Base-by-base conservation (phyloP, 129 eudicot genomes). In the Centella asiatica region DNA sequence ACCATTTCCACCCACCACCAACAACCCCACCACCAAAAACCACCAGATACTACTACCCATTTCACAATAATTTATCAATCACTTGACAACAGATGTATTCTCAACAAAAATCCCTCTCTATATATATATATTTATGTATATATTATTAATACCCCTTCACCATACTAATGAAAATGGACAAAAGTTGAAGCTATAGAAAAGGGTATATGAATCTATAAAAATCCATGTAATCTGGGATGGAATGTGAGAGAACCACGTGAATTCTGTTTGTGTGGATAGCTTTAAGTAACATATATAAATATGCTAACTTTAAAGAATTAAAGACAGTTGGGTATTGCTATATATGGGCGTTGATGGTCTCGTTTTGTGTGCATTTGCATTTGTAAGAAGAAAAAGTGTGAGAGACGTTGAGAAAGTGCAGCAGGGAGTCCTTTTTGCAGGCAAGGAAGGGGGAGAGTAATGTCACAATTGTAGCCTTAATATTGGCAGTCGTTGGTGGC, bases 1-100 rank as follows among this genome's bases (percentile, higher is more conserved):
- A 53, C 94, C 93, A 74, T 68, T 64, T 44, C 77, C 80, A 42
- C 82, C 75, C 17, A 83, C 74, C 20, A 71, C 59, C 45, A 77
- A 22, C 51, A 76, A 48, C 69, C 72, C 79, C 72, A 78, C 63
- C 7, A 66, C 59, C 66, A 69, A 62, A 72, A 68, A 63, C n/a
- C 44, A 74, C 64, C 80, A 69, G 79, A 59, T 60, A 28, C 49
- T 31, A 36, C 39, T 22, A 63, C 77, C 82, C 96, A 83, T 81
- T 56, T 71, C 71, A 45, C 40, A 31, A 18, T n/a, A 29, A 56
- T 7, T 56, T 56, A 25, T n/a, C 42, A 34, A 24, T 3, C 19
- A 44, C 34, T 11, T 25, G 36, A 37, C n/a, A n/a, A n/a, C n/a
- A n/a, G n/a, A n/a, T n/a, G n/a, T n/a, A n/a, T n/a, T n/a, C n/a